Conservation (phyloP, 371 early-diverging fungal genomes). For the Mortierella sp. region DNA sequence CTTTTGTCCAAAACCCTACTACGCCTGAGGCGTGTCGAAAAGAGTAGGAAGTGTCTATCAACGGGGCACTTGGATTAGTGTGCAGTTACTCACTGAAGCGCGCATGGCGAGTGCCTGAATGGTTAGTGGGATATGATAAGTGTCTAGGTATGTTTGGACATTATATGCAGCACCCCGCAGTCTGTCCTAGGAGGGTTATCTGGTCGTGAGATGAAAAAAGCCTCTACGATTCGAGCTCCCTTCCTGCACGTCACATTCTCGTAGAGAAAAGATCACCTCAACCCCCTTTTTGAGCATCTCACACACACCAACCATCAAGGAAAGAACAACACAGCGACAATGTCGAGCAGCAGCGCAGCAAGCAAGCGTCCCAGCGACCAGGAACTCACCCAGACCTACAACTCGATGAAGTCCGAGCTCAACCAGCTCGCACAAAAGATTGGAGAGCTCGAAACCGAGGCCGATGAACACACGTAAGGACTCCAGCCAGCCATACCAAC, state of each 20-base stretch:
- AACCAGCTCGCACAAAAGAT: slow-evolving; percentile 89
- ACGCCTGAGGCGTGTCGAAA: background rate
- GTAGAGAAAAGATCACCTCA: background rate
- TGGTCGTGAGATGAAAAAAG: background rate
- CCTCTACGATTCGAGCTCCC: background rate
- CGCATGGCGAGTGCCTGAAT: too few species aligned
- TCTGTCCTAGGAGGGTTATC: too few species aligned
- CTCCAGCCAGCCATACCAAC: background rate
- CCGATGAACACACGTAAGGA: slow-evolving; percentile 93
- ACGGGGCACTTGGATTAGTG: too few species aligned
- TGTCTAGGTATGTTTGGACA: too few species aligned
- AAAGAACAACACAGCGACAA: slow-evolving; percentile 3
- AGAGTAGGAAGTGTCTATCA: too few species aligned
- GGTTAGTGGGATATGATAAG: too few species aligned
- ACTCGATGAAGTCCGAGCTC: slow-evolving; percentile 89
- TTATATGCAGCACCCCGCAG: too few species aligned
- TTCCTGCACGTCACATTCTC: slow-evolving; percentile 9
- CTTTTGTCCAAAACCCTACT: background rate
- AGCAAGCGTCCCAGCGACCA: slow-evolving; percentile 70
- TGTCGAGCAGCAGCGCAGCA: slow-evolving; percentile 45
- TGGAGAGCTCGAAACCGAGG: slow-evolving; percentile 94
- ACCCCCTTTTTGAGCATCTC: background rate
- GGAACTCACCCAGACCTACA: slow-evolving; percentile 79
- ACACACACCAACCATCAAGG: background rate
- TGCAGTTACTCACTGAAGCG: too few species aligned